Conservation (phyloP, 257 asterid species). For the Eustoma russellianum region DNA sequence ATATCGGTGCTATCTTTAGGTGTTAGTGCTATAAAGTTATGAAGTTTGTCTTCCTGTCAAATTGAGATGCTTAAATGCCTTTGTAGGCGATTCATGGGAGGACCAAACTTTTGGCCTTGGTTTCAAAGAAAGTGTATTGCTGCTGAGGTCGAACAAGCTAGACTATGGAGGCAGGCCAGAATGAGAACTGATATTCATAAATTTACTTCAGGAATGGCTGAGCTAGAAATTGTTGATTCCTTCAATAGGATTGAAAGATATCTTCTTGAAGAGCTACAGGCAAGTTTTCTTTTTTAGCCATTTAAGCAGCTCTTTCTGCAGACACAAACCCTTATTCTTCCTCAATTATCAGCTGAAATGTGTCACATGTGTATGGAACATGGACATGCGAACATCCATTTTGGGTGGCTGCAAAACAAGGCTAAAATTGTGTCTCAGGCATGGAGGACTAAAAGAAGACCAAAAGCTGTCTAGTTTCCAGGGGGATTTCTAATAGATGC, state of each 20-base stretch:
- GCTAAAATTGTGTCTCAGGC: no score
- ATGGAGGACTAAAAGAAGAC: no score
- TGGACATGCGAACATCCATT: no score
- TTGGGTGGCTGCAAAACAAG: no score
- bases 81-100: conserved; percentile 81
- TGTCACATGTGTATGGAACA: no score
- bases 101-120: conserved; percentile 89
- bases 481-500: no score
- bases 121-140: conserved; percentile 85
- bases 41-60: conserved; percentile 5
- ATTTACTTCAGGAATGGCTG: conserved; percentile 59
- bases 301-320: conserved; percentile 1
- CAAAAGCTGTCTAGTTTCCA: no score
- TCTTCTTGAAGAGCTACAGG: conserved; percentile 81
- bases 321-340: no score
- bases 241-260: conserved; percentile 81
- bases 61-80: conserved; percentile 16
- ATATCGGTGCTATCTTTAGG: no score
- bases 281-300: conserved; percentile 21
- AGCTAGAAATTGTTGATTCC: conserved; percentile 76
- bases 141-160: conserved; percentile 88
- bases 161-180: conserved; percentile 89
- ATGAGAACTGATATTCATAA: conserved; percentile 57
- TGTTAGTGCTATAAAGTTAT: neutral
- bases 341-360: no score